Base-by-base conservation (phyloP, 495 filamentous ascomycete species). In the Elaphomyces granulatus region DNA sequence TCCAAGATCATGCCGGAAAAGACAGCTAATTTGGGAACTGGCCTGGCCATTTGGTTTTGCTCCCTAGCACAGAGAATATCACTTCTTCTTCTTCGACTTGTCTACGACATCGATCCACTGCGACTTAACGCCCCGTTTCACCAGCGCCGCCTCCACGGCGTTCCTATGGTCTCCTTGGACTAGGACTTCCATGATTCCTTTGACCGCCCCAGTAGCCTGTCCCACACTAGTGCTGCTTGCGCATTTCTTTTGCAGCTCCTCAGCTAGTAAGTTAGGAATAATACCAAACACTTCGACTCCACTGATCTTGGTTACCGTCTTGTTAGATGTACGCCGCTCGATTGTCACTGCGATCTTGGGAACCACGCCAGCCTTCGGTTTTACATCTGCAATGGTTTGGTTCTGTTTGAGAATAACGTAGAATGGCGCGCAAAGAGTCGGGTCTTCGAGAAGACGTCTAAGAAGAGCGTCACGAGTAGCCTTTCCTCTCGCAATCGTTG, bases 51-150 rank as follows among this genome's bases (percentile, higher is more conserved):
- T n/a, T n/a, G n/a, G n/a, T n/a, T n/a, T n/a, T n/a, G n/a, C n/a
- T 26, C 37, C 20, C n/a, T n/a, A n/a, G n/a, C n/a, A n/a, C n/a
- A n/a, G n/a, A n/a, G n/a, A n/a, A n/a, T 10, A 21, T 38, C 54
- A 64, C 52, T 80, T 80, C 61, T 80, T 81, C 49, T 73, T 73
- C 59, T 80, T 80, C 8, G 75, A 80, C 59, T 80, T 83, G 60
- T 83, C 79, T 44, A 73, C 54, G 20, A 81, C 61, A 42, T 77
- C 71, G 16, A 81, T 63, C 74, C 74, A 78, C 40, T 68, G 63
- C 35, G 54, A 57, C 36, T 54, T 59, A 28, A 84, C 51, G 1
- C 80, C 80, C 34, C 77, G 66, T 49, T 65, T 70, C 37, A 68
- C 64, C 47, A 84, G 55, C 21, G 75, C 78, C 48, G 63, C 71